Base-by-base conservation (phyloP, 225 moss, liverwort and hornwort species). In the Thuidium tamariscinum region DNA sequence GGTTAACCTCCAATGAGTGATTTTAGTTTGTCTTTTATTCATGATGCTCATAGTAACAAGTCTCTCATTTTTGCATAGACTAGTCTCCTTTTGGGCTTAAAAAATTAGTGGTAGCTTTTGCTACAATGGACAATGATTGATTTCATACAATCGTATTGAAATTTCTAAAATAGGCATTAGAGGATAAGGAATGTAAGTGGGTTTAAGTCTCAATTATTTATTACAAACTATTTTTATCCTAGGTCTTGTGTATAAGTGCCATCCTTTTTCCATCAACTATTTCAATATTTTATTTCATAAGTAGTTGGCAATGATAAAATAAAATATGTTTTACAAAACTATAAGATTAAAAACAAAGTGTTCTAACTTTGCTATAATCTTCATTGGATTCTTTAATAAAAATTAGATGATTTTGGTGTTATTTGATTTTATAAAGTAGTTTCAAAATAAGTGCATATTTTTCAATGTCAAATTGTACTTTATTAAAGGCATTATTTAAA, bases 371-470 rank as follows among this genome's bases (percentile, higher is more conserved):
- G 17, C 4, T 16, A 16, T 42, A 44, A 17, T 9, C 16, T 44
- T 71, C 10, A 16, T 5, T 1, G 1, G 15, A 29, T 44, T 71
- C 44, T 44, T 44, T 10, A 42, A 27, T 44, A 27, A 27, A 29
- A 71, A 44, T 16, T 44, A 10, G 3, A 71, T 71, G 2, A 29
- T 9, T 42, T 10, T 3, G 16, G 2, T 27, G 27, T 44, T 44
- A 44, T 0, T 0, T 1, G 0, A 3, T 16, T 1, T 71, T 69
- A 9, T 16, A 69, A 41, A 26, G 16, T 15, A 69, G 42, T 41
- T 69, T 26, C 15, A 68, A 15, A 14, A 2, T 69, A 15, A 41
- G 14, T 8, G 5, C 2, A 42, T 69, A 2, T 16, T 42, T 26
- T 70, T 70, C 16, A 70, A 71, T 2, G 0, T 44, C 44, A 71